Evolutionary conservation across 2,329 filamentous ascomycete species (phyloP).

Genomic region (Phialocephala subalpina): DNA sequence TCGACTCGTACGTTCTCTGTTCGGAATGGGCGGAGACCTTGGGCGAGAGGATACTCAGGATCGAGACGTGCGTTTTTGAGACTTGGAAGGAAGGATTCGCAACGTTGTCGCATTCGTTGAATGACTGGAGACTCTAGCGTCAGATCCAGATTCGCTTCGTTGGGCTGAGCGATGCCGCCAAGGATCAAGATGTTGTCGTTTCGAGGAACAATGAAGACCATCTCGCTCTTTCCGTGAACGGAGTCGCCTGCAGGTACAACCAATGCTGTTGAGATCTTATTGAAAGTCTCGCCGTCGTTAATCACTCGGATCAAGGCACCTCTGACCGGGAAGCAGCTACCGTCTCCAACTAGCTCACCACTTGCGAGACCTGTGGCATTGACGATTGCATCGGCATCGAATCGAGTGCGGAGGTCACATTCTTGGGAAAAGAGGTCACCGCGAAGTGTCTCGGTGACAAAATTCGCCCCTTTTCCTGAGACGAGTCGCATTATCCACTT

Average conservation of each 20-base stretch:
- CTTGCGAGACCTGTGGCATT: constrained; percentile 18
- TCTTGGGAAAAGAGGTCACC: constrained; percentile 16
- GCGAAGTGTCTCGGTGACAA: constrained; percentile 14
- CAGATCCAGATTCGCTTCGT: constrained; percentile 17
- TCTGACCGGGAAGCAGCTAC: constrained; percentile 14
- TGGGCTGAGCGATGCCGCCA: constrained; percentile 15
- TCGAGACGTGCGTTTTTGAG: constrained; percentile 15
- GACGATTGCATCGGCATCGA: constrained; percentile 16
- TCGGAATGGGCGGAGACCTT: constrained; percentile 11
- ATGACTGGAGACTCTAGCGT: constrained; percentile 17
- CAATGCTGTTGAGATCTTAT: constrained; percentile 13
- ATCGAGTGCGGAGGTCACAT: background rate
- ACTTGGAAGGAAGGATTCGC: constrained; percentile 13
- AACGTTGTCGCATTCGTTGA: constrained; percentile 6
- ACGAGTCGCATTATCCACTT: constrained; percentile 17
- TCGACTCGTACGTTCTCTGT: constrained; percentile 14
- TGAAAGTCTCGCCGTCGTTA: constrained; percentile 19
- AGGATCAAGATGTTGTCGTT: constrained; percentile 18
- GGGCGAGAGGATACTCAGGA: constrained; percentile 15
- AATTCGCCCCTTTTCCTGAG: constrained; percentile 10
- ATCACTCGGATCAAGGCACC: constrained; percentile 20
- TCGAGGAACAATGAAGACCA: constrained; percentile 21
- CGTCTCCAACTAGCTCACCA: constrained; percentile 9
- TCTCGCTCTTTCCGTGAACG: constrained; percentile 4
- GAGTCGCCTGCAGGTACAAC: constrained; percentile 2